Evolutionary conservation across 2,329 filamentous ascomycete genomes (phyloP).

Genomic region (Emmonsiellopsis sp.): DNA sequence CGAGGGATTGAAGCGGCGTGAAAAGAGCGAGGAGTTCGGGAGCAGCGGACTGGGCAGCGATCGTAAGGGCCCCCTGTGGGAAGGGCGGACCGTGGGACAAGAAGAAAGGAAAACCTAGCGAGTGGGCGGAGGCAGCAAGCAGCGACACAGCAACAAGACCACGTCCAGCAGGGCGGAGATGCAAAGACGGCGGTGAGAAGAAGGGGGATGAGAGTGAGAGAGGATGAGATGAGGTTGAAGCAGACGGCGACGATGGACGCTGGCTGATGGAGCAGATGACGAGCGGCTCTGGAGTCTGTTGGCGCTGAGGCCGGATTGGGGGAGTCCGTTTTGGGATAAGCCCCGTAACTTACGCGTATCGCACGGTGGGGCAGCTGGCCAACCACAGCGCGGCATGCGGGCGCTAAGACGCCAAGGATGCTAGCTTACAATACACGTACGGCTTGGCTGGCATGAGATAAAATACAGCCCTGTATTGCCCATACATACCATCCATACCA

Average conservation of each 20-base stretch:
- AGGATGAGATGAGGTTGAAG: not conserved
- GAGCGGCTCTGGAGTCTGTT: no score
- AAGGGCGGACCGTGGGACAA: conserved; percentile 11
- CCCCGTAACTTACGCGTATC: no score
- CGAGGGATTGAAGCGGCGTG: not conserved
- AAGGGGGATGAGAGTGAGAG: not conserved
- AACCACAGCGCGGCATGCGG: no score
- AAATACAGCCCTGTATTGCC: no score
- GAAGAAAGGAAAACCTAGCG: conserved; percentile 8
- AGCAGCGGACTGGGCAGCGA: not conserved
- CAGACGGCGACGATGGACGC: not conserved
- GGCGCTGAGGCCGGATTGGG: no score
- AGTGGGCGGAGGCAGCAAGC: not conserved
- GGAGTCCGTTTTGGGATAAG: no score
- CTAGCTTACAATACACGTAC: no score
- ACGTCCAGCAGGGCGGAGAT: not conserved
- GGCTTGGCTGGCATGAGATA: no score
- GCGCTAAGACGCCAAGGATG: no score
- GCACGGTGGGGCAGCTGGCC: no score
- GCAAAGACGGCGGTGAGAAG: not conserved
- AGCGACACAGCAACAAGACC: not conserved
- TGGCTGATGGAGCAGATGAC: not conserved
- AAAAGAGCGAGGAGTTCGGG: not conserved
- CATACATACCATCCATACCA: no score
- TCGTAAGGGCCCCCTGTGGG: not conserved